Percentiles rank a stretch among this genome's conserved stretches.
Conservation (phyloP, 352 stramenopile genomes). For the Phytophthora pluvialis region DNA sequence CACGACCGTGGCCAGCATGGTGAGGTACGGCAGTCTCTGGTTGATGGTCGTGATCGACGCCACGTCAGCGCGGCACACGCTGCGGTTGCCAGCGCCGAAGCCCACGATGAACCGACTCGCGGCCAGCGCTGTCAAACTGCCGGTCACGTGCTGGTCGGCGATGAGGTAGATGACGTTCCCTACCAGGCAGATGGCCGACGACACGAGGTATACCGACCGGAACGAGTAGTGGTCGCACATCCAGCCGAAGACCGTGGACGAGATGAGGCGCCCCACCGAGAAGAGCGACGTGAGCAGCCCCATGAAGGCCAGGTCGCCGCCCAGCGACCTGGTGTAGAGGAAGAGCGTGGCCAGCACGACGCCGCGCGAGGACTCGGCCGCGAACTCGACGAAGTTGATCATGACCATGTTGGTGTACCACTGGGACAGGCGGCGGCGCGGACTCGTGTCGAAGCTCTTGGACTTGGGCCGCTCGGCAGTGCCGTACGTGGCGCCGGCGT, state of each 20-base stretch:
- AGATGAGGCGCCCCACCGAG: constrained; percentile 74
- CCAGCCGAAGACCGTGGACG: constrained; percentile 79
- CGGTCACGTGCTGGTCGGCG: constrained; percentile 61
- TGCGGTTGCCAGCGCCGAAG: constrained; percentile 78
- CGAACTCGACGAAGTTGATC: constrained; percentile 86
- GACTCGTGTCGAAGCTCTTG: constrained; percentile 43
- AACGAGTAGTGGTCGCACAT: constrained; percentile 84
- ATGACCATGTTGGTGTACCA: constrained; percentile 80
- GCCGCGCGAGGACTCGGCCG: constrained; percentile 72
- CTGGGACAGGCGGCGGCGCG: constrained; percentile 41
- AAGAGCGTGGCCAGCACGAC: constrained; percentile 80
- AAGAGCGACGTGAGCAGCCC: constrained; percentile 79
- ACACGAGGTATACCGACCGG: constrained; percentile 77
- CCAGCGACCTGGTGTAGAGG: constrained; percentile 80
- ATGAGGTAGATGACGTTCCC: constrained; percentile 77
- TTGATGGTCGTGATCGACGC: constrained; percentile 71
- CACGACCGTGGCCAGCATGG: constrained; percentile 69
- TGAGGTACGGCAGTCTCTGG: constrained; percentile 73
- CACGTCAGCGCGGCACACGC: constrained; percentile 74
- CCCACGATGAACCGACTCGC: constrained; percentile 73
- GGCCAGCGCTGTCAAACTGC: constrained; percentile 56
- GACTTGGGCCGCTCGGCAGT: constrained; percentile 33
- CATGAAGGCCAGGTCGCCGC: constrained; percentile 77
- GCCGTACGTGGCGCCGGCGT: constrained; percentile 38
- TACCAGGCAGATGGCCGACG: constrained; percentile 63